Conservation (phyloP, 2,329 filamentous ascomycete genomes). For the Colletotrichum tropicale region DNA sequence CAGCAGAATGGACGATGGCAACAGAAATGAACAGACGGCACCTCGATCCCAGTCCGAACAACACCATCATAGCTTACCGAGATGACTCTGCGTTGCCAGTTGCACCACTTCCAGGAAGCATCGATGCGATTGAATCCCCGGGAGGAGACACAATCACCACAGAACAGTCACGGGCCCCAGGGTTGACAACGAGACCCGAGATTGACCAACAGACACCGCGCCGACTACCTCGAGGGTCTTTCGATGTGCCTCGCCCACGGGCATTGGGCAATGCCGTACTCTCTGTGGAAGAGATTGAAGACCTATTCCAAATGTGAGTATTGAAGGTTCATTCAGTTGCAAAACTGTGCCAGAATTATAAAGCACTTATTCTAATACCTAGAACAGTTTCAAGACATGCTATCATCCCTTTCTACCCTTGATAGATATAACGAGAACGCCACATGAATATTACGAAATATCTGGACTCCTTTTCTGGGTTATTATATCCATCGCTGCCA, state of each 20-base stretch:
- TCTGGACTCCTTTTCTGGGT: background rate
- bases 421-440: background rate
- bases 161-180: background rate
- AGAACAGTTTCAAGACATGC: background rate
- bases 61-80: background rate
- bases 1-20: background rate
- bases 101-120: background rate
- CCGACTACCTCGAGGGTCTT: background rate
- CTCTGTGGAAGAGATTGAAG: background rate
- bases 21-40: background rate
- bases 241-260: background rate
- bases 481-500: background rate
- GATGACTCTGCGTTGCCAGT: background rate
- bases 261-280: background rate
- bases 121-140: background rate
- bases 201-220: background rate
- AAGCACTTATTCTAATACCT: background rate
- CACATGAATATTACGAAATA: background rate
- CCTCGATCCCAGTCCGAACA: background rate
- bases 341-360: rapidly evolving
- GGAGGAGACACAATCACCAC: background rate
- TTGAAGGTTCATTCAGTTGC: background rate
- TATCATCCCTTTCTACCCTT: background rate
- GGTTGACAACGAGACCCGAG: background rate
- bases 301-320: background rate